phyloP scores from a whole-genome alignment of 495 filamentous ascomycete species.

The Neurospora tetrasperma region DNA sequence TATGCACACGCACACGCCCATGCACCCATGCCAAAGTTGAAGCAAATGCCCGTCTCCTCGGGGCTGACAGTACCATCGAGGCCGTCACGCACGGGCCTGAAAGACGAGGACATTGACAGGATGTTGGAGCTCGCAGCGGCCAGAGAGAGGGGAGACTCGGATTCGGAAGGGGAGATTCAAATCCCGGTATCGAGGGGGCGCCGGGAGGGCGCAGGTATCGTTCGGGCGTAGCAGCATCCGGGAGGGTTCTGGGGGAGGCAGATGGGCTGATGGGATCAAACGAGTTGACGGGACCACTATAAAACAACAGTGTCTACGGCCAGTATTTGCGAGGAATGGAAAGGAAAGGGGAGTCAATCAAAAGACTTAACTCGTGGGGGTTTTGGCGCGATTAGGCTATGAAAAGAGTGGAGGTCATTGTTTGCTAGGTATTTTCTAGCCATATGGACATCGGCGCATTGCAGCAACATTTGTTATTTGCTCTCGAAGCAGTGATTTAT shows the following conservation, averaged over 20 bases:
- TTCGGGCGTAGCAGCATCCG: neutral
- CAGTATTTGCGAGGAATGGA: neutral
- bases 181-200: conserved; percentile 23
- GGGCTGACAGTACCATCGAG: conserved; percentile 27
- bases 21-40: conserved; percentile 9
- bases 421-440: neutral
- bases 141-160: conserved; percentile 27
- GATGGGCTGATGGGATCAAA: neutral
- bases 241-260: neutral
- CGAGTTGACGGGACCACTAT: neutral
- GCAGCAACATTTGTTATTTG: neutral
- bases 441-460: neutral
- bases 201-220: conserved; percentile 16
- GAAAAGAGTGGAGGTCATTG: neutral
- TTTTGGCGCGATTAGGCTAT: neutral
- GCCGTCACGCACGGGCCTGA: conserved; percentile 22
- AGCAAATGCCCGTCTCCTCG: conserved; percentile 29
- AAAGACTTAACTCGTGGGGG: neutral
- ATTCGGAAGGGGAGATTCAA: conserved; percentile 40
- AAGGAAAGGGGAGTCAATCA: neutral
- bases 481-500: neutral
- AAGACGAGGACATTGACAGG: conserved; percentile 36
- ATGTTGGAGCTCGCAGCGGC: conserved; percentile 36
- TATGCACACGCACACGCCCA: conserved; percentile 6
- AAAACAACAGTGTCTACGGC: neutral